These are phyloP conservation scores for Trichosanthes truncata DNA, from an alignment of 306 rosid genomes.

Conservation along the genomic window DNA sequence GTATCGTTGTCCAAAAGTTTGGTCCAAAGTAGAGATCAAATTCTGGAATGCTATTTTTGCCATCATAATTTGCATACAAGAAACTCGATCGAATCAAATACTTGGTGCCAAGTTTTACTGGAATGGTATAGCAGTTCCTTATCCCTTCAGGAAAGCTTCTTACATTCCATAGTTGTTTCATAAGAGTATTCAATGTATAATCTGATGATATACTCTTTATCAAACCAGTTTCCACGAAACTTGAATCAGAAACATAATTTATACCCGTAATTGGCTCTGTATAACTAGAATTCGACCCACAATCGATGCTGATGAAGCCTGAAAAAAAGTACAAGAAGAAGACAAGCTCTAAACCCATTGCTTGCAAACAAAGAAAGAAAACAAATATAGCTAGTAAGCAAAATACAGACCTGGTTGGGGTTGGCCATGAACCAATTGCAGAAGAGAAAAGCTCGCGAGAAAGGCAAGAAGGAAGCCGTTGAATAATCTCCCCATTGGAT, in stretches of 20 bases:
- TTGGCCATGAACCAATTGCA: slow-evolving; percentile 20
- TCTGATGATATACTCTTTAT: neutral
- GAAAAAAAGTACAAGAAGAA: too few species aligned
- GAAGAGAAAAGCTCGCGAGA: slow-evolving; percentile 3
- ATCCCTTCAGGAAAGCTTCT: neutral
- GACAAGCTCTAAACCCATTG: neutral
- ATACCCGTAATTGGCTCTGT: neutral
- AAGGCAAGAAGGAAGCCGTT: neutral
- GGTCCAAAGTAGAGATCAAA: slow-evolving; percentile 8
- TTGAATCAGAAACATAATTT: neutral
- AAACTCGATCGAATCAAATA: slow-evolving; percentile 19
- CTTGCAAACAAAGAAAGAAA: neutral
- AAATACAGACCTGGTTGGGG: slow-evolving; percentile 6
- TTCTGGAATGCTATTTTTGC: neutral
- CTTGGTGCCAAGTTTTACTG: neutral
- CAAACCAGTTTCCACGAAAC: neutral
- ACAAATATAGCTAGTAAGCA: neutral
- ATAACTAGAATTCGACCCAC: neutral
- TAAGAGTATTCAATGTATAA: neutral
- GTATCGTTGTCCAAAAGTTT: neutral
- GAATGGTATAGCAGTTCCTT: neutral
- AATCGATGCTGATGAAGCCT: slow-evolving; percentile 4
- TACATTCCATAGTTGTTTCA: neutral
- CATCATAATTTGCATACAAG: too few species aligned
- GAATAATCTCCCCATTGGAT: neutral